Evolutionary conservation across 441 rosid species (phyloP).

Genomic region (Isatis lusitanica): DNA sequence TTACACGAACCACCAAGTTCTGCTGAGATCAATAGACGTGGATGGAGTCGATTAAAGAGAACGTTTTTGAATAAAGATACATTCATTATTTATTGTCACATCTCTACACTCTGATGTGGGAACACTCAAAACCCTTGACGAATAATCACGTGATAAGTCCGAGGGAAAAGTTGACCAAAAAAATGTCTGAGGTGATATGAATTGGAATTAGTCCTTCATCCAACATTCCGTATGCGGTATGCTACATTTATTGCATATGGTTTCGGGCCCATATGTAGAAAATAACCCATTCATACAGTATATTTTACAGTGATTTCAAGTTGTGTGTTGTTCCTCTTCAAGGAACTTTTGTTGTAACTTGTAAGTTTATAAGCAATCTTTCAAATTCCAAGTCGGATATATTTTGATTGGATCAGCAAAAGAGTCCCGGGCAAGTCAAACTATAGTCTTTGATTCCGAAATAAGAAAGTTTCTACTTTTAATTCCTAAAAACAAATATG

Average conservation of each 20-base stretch:
- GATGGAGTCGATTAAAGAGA: too few relatives aligned
- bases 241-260: background rate
- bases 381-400: too few relatives aligned
- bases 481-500: background rate
- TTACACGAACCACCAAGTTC: background rate
- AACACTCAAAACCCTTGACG: background rate
- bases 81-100: too few relatives aligned
- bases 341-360: background rate
- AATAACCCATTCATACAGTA: too few relatives aligned
- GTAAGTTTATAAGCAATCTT: background rate
- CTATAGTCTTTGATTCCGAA: background rate
- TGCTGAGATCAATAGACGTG: too few relatives aligned
- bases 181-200: background rate
- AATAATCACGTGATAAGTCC: constrained; percentile 5
- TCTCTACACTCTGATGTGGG: background rate
- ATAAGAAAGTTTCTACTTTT: background rate
- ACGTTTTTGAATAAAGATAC: too few relatives aligned
- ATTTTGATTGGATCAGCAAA: background rate
- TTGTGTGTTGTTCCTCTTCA: background rate
- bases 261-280: too few relatives aligned
- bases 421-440: background rate
- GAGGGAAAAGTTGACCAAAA: background rate
- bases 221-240: background rate
- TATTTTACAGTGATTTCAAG: background rate
- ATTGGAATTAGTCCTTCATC: background rate